Evolutionary conservation across 169 alveolate genomes (phyloP), one percentile per base, ranked within the genome.

Genomic region (Toxoplasma gondii): DNA sequence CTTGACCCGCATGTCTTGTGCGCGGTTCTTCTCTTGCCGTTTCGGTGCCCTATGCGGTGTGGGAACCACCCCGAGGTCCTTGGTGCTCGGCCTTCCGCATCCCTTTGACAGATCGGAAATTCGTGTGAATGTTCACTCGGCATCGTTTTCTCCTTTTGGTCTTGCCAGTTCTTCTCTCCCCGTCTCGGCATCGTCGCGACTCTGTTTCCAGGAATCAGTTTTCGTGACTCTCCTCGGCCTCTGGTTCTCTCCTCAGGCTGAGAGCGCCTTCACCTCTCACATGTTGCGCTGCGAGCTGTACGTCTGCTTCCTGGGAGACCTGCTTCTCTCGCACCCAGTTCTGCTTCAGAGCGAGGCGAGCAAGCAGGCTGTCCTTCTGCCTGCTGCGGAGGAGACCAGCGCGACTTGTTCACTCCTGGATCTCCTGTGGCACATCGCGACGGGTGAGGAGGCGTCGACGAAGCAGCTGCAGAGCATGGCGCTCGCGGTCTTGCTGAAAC

Each of bases 241-340:
- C n/a, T n/a, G n/a, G n/a, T n/a, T 7, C 43, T 74, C 84, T 74
- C n/a, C n/a, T 74, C 91, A 91, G 94, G 81, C 43, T 38, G 91
- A 91, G 91, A n/a, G 94, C 64, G 88, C 82, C 67, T 91, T 91
- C 82, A 87, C 94, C 19, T 74, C 90, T n/a, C 94, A 91, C 90
- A 74, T 87, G 91, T 91, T 70, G 81, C 88, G 94, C 45, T 91
- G 91, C 82, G 94, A 91, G 82, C 64, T 91, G 67, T 91, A 91
- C 88, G 88, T 74, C 43, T 80, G 88, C 38, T 91, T 91, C 53
- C 74, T 91, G 83, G 94, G 94, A 29, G 94, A 91, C 36, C 36
- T 91, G 90, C 94, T 91, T 67, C 91, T 91, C 54, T 91, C 80
- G 10, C 94, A 91, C 82, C 88, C 94, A 0, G 22, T 83, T 43